Evolutionary conservation across 768 basidiomycete species (phyloP).

Genomic region (Kondoa subrosea): DNA sequence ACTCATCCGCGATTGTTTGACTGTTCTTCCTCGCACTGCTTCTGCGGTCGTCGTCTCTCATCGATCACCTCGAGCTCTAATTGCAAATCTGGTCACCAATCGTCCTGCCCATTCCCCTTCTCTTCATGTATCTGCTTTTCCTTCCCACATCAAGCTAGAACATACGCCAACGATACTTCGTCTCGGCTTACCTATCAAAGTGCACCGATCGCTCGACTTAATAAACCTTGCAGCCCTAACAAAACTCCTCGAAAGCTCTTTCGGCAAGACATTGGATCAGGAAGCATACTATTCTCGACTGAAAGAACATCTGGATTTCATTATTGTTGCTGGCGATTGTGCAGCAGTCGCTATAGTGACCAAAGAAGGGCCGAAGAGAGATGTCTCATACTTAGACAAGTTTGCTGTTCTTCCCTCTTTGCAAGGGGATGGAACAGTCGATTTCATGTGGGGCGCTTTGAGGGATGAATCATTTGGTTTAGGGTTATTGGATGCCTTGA

Average conservation of each 20-base stretch:
- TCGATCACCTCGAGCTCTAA: conserved; percentile 82
- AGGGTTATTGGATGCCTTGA: conserved; percentile 79
- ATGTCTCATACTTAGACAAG: conserved; percentile 89
- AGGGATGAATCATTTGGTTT: conserved; percentile 97
- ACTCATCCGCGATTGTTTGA: conserved; percentile 68
- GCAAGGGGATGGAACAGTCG: conserved; percentile 96
- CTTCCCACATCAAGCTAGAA: conserved; percentile 45
- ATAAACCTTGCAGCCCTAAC: conserved; percentile 63
- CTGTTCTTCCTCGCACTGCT: conserved; percentile 80
- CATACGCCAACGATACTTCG: conserved; percentile 88
- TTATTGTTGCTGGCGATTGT: conserved; percentile 88
- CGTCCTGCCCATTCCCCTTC: conserved; percentile 91
- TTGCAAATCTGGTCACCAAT: conserved; percentile 94
- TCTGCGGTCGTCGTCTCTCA: conserved; percentile 96
- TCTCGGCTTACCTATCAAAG: conserved; percentile 68
- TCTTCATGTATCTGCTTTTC: conserved; percentile 79
- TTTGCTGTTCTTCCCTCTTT: conserved; percentile 88
- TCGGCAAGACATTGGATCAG: conserved; percentile 53
- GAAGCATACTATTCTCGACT: conserved; percentile 64
- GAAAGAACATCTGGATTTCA: conserved; percentile 63
- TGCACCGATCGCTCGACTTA: conserved; percentile 44
- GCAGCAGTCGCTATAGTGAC: conserved; percentile 89
- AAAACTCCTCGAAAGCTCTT: conserved; percentile 69
- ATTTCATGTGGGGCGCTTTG: conserved; percentile 96
- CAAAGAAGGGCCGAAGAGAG: conserved; percentile 22